A percentile compares a stretch with the other conserved stretches of the same genome.
These are phyloP conservation scores for Tetrahymena elliotti DNA, from an alignment of 73 alveolate species.

Conservation along the genomic window DNA sequence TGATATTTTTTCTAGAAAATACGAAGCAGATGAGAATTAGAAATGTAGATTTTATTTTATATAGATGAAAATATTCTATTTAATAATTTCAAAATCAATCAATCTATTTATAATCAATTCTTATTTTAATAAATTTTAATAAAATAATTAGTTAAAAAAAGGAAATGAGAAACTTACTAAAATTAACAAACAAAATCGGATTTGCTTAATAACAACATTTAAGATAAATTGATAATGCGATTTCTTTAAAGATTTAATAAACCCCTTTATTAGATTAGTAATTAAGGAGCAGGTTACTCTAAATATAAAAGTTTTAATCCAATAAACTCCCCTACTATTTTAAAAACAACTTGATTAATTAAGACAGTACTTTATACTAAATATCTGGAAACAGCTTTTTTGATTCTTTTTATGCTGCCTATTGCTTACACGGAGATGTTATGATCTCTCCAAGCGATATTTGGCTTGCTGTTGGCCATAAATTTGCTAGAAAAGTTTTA, in stretches of 20 bases:
- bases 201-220: background rate
- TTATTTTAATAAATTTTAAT: too few relatives aligned
- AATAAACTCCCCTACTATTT: background rate
- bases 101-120: too few relatives aligned
- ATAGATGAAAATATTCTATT: too few relatives aligned
- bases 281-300: background rate
- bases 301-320: too few relatives aligned
- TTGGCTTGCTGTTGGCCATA: background rate
- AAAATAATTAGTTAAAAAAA: too few relatives aligned
- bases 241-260: background rate
- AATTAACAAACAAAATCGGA: background rate
- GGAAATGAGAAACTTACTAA: background rate
- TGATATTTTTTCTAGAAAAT: too few relatives aligned
- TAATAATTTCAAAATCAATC: too few relatives aligned
- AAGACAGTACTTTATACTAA: background rate
- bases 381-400: background rate
- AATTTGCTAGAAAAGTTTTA: background rate
- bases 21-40: too few relatives aligned
- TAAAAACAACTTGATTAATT: too few relatives aligned
- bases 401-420: background rate
- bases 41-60: too few relatives aligned
- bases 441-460: background rate
- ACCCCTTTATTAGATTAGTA: background rate
- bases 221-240: too few relatives aligned
- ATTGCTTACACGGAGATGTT: background rate